Percentiles rank a stretch among this genome's conserved stretches.
phyloP scores from a whole-genome alignment of 2,329 filamentous ascomycete species.

The Talaromyces verruculosus region DNA sequence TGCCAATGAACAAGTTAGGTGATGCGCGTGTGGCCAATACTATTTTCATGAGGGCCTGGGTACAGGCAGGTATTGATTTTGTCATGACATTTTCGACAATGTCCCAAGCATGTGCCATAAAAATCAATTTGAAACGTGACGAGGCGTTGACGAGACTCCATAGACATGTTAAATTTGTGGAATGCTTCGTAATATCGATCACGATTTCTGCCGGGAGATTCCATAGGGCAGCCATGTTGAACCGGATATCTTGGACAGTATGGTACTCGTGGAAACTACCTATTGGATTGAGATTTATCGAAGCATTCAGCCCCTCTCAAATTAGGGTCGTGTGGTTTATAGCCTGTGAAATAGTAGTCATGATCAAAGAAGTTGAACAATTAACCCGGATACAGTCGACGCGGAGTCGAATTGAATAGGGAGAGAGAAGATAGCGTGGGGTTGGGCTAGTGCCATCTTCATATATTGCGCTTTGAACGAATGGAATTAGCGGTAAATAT shows the following conservation, averaged over 20 bases:
- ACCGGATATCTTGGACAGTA: neutral
- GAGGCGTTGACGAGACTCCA: constrained; percentile 9
- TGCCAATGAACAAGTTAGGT: neutral
- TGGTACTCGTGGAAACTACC: neutral
- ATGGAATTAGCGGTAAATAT: neutral
- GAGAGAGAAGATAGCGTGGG: neutral
- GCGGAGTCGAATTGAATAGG: neutral
- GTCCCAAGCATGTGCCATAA: neutral
- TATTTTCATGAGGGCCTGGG: neutral
- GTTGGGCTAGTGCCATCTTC: neutral
- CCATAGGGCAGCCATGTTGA: constrained; percentile 7
- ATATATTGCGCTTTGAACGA: neutral
- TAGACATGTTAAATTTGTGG: neutral
- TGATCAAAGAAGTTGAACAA: neutral
- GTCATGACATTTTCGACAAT: neutral
- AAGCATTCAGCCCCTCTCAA: neutral
- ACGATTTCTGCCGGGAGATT: constrained; percentile 8
- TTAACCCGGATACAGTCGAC: neutral
- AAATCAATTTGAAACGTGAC: neutral
- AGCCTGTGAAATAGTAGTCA: neutral
- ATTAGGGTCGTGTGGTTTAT: neutral
- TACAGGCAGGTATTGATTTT: neutral
- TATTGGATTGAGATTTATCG: neutral
- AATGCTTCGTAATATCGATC: constrained; percentile 4
- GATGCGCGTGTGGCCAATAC: neutral